A percentile compares a stretch with the other conserved stretches of the same genome.
Evolutionary conservation across 495 filamentous ascomycete species (phyloP).

Genomic region (Talaromyces ruber): DNA sequence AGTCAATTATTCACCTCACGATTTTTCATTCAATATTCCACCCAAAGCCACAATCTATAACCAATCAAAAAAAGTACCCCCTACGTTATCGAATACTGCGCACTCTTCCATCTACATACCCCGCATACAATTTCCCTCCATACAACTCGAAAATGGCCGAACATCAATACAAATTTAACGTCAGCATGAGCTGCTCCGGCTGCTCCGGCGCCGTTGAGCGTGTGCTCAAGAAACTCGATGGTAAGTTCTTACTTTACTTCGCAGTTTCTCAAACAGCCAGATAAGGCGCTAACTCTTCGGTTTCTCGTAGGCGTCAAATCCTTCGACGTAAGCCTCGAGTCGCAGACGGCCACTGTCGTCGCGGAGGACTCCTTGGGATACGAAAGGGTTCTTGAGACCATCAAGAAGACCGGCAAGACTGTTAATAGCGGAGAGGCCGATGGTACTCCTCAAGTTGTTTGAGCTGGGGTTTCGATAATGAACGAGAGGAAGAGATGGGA

Average conservation of each 20-base stretch:
- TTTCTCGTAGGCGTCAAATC: slow-evolving; percentile 62
- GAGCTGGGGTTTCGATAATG: neutral
- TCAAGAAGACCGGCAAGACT: slow-evolving; percentile 93
- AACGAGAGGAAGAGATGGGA: neutral
- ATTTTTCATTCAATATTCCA: too few species aligned
- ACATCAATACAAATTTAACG: slow-evolving; percentile 63
- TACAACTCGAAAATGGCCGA: slow-evolving; percentile 40
- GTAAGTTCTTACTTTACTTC: slow-evolving; percentile 30
- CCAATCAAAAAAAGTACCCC: too few species aligned
- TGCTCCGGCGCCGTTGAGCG: slow-evolving; percentile 71
- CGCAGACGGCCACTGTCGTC: slow-evolving; percentile 66
- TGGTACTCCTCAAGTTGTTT: slow-evolving; percentile 30
- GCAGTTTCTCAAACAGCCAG: neutral
- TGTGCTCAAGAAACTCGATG: slow-evolving; percentile 92
- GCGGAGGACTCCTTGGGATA: slow-evolving; percentile 59
- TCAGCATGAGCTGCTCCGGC: slow-evolving; percentile 60
- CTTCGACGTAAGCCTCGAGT: slow-evolving; percentile 79
- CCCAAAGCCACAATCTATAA: too few species aligned
- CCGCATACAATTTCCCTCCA: neutral
- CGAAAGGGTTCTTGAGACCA: slow-evolving; percentile 74
- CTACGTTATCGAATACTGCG: too few species aligned
- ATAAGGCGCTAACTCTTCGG: neutral
- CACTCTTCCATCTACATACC: slow-evolving; percentile 4
- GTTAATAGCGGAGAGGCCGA: slow-evolving; percentile 67
- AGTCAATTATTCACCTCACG: neutral